A percentile compares a stretch with the other conserved stretches of the same genome.
These are phyloP conservation scores for Exidia glandulosa DNA, from an alignment of 768 basidiomycete genomes.

Conservation along the genomic window DNA sequence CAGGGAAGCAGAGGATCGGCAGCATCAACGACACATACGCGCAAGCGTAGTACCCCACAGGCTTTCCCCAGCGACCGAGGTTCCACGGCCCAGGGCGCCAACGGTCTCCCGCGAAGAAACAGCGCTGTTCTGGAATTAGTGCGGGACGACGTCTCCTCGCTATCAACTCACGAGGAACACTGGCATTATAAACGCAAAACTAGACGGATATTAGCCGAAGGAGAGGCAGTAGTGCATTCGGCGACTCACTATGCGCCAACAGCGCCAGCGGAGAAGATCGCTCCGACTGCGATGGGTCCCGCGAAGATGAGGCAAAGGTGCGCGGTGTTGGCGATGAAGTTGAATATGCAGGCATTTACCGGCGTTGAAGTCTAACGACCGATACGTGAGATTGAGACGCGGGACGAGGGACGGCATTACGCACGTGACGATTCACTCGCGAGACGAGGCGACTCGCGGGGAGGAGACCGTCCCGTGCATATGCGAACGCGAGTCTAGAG, in stretches of 20 bases:
- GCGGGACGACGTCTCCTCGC: not conserved
- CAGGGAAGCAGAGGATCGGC: conserved; percentile 5
- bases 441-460: not conserved
- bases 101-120: conserved; percentile 4
- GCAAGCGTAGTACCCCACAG: not conserved
- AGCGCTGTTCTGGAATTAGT: not conserved
- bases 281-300: conserved; percentile 3
- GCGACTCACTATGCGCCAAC: not conserved
- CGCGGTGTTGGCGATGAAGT: conserved; percentile 3
- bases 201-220: not conserved
- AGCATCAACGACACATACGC: conserved; percentile 4
- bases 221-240: too few species aligned
- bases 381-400: not conserved
- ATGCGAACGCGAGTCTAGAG: conserved; percentile 5
- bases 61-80: conserved; percentile 4
- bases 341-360: conserved; percentile 5
- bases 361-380: not conserved
- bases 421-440: not conserved
- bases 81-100: conserved; percentile 7
- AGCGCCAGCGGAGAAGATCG: conserved; percentile 3
- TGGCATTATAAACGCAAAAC: conserved; percentile 6
- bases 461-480: conserved; percentile 7
- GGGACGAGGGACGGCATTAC: not conserved
- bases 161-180: not conserved
- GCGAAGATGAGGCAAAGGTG: conserved; percentile 5